Evolutionary conservation across 176 grass and related monocot genomes (phyloP).

Genomic region (Hyparrhenia diplandra): DNA sequence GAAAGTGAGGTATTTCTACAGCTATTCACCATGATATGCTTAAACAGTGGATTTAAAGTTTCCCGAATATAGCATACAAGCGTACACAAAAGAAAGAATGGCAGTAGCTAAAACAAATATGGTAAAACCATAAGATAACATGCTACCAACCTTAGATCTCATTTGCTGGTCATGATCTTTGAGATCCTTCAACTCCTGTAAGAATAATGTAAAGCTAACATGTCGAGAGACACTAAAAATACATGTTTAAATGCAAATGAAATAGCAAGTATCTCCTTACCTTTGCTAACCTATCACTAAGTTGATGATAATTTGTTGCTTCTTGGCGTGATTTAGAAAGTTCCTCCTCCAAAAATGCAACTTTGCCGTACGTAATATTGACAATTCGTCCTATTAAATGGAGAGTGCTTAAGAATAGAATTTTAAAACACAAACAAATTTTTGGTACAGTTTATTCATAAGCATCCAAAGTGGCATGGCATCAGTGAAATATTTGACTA

Average conservation of each 20-base stretch:
- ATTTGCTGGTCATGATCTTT: slow-evolving; percentile 91
- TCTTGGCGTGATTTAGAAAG: slow-evolving; percentile 69
- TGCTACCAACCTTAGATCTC: slow-evolving; percentile 70
- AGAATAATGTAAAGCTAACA: slow-evolving; percentile 38
- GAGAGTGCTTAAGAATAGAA: slow-evolving; percentile 19
- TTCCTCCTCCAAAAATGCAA: slow-evolving; percentile 84
- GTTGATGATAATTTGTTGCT: slow-evolving; percentile 45
- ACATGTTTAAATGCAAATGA: slow-evolving; percentile 16
- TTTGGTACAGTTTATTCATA: background rate
- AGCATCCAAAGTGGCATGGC: background rate
- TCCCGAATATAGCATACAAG: background rate
- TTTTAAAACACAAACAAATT: background rate
- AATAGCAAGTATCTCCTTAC: slow-evolving; percentile 38
- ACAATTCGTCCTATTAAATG: slow-evolving; percentile 69
- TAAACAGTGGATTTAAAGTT: slow-evolving; percentile 3
- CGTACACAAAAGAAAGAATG: background rate
- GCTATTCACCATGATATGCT: background rate
- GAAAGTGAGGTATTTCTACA: background rate
- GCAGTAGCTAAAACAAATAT: slow-evolving; percentile 9
- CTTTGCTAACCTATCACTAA: slow-evolving; percentile 71
- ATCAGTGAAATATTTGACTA: slow-evolving; percentile 8
- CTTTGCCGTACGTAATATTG: slow-evolving; percentile 60
- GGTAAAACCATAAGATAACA: slow-evolving; percentile 7
- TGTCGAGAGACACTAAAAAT: slow-evolving; percentile 23
- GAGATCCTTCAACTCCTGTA: slow-evolving; percentile 84